These are phyloP conservation scores for Lactarius quietus DNA, from an alignment of 768 basidiomycete genomes.

Conservation along the genomic window DNA sequence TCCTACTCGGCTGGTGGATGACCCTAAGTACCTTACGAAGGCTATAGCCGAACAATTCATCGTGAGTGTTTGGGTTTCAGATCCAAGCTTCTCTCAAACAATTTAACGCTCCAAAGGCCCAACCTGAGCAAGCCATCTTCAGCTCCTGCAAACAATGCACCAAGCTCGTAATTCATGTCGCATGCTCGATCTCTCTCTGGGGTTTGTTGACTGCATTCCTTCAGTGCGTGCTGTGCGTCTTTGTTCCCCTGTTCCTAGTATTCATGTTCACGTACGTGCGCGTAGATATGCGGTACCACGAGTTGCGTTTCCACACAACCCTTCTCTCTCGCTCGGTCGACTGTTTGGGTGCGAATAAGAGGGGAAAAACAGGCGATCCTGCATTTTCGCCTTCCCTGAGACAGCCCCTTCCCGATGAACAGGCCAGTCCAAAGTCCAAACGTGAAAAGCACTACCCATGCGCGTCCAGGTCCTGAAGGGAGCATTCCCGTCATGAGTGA, in stretches of 20 bases:
- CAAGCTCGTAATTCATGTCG: neutral
- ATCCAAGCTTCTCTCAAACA: neutral
- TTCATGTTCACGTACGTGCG: neutral
- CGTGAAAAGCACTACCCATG: neutral
- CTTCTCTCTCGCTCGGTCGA: neutral
- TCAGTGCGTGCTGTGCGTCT: slow-evolving; percentile 13
- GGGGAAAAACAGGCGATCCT: no score
- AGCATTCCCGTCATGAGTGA: neutral
- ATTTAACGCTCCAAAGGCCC: slow-evolving; percentile 1
- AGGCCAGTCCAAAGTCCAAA: neutral
- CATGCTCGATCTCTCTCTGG: neutral
- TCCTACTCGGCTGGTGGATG: slow-evolving; percentile 5
- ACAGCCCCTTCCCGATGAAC: neutral
- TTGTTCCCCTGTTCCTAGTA: neutral
- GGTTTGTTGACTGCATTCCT: neutral
- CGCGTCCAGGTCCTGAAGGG: neutral
- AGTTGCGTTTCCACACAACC: neutral
- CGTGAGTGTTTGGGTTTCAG: slow-evolving; percentile 2
- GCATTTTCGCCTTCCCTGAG: neutral
- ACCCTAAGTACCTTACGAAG: neutral
- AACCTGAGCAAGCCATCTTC: neutral
- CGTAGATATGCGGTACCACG: neutral
- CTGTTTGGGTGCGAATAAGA: neutral
- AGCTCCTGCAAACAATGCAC: neutral
- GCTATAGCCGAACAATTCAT: neutral